These are phyloP conservation scores for Cardamine chenopodiifolia DNA, from an alignment of 345 rosid genomes.

Conservation along the genomic window DNA sequence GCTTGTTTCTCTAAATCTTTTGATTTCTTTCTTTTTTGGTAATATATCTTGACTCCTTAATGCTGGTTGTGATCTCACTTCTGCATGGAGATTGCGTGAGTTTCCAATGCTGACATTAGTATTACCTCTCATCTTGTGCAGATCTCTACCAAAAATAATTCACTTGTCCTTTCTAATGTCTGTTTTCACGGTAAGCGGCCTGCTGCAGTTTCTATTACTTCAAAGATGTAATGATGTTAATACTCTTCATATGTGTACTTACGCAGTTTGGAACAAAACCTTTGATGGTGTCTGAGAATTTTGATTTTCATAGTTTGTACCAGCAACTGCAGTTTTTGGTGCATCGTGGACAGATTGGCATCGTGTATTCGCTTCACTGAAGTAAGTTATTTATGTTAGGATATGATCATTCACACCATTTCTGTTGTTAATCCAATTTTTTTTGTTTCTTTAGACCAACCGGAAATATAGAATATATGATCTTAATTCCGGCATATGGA, in stretches of 20 bases:
- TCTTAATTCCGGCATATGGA: conserved; percentile 76
- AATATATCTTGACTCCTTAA: conserved; percentile 5
- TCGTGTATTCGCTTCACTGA: conserved; percentile 58
- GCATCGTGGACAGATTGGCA: conserved; percentile 77
- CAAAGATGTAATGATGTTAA: background rate
- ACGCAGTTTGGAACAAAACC: conserved; percentile 18
- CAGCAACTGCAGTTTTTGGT: conserved; percentile 74
- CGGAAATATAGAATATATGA: conserved; percentile 63
- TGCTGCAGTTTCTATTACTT: background rate
- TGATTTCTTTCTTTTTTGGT: background rate
- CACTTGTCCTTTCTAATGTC: conserved; percentile 86
- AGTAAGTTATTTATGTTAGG: conserved; percentile 46
- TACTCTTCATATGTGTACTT: background rate
- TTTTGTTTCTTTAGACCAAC: conserved; percentile 51
- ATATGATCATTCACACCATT: background rate
- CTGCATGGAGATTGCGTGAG: background rate
- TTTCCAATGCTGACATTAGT: background rate
- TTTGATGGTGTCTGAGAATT: conserved; percentile 21
- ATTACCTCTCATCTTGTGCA: conserved; percentile 40
- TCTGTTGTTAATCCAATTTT: conserved; percentile 16
- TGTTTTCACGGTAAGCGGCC: conserved; percentile 61
- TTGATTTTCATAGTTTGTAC: conserved; percentile 60
- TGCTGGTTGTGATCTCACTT: conserved; percentile 20
- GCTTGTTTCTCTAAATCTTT: background rate
- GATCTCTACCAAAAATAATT: conserved; percentile 62